Conservation (phyloP, 345 rosid genomes). For the Rhodamnia argentea region DNA sequence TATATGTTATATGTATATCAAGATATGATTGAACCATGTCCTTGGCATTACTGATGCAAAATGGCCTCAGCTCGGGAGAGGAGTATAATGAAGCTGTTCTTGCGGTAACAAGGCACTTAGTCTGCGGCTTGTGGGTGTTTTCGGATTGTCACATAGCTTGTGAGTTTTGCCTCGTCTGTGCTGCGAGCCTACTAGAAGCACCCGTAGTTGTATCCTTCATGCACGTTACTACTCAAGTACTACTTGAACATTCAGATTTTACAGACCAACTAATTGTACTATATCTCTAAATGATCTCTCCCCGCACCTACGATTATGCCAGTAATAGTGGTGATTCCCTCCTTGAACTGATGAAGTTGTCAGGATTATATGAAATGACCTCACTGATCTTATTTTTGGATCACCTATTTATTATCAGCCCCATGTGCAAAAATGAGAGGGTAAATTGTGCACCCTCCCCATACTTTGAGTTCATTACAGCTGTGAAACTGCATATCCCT, state of each 20-base stretch:
- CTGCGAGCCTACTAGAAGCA: neutral
- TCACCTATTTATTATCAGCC: no score
- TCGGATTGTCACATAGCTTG: neutral
- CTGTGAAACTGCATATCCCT: no score
- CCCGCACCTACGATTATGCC: no score
- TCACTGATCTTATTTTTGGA: no score
- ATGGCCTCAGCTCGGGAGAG: neutral
- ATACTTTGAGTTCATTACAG: no score
- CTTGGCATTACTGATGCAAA: neutral
- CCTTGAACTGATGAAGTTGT: no score
- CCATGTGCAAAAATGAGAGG: no score
- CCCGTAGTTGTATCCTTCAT: neutral
- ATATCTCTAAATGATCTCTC: no score
- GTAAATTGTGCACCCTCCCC: no score
- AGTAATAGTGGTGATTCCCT: no score
- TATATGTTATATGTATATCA: neutral
- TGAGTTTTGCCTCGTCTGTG: neutral
- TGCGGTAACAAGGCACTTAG: neutral
- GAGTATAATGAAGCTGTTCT: neutral
- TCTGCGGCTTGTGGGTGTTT: neutral
- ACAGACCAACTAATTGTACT: no score
- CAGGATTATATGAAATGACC: no score
- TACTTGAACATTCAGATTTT: neutral
- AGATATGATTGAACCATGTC: neutral
- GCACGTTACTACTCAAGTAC: neutral